Conservation (phyloP, 306 rosid species). For the Lathyrus aphaca region DNA sequence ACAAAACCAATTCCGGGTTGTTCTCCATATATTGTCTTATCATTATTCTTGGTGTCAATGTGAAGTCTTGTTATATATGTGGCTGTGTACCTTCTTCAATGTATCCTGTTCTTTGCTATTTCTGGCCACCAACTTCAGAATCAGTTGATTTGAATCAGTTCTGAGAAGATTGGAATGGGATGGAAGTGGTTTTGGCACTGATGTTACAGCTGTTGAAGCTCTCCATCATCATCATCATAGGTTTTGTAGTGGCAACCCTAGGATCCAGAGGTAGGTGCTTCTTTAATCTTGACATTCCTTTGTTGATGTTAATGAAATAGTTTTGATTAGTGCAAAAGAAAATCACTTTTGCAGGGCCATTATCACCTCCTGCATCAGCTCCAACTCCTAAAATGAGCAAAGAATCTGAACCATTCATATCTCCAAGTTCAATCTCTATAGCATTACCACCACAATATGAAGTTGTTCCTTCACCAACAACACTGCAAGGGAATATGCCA, state of each 20-base stretch:
- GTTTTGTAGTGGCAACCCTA: constrained; percentile 52
- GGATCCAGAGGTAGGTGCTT: constrained; percentile 61
- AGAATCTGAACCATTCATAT: constrained; percentile 43
- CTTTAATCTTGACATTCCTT: constrained; percentile 35
- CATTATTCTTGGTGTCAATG: constrained; percentile 52
- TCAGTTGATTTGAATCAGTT: constrained; percentile 36
- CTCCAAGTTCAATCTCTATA: constrained; percentile 54
- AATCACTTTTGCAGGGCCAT: neutral
- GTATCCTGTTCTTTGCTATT: constrained; percentile 49
- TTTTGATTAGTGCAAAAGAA: neutral
- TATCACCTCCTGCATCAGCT: constrained; percentile 43
- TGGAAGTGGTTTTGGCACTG: constrained; percentile 52
- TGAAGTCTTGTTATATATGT: constrained; percentile 40
- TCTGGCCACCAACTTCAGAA: constrained; percentile 50
- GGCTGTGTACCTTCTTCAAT: constrained; percentile 41
- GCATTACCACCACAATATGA: constrained; percentile 44
- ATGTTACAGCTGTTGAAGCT: constrained; percentile 58
- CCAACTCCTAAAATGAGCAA: constrained; percentile 44
- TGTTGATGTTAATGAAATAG: constrained; percentile 1
- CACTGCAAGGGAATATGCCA: constrained; percentile 45
- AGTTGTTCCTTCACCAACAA: constrained; percentile 53
- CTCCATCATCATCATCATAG: constrained; percentile 45
- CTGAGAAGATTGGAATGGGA: constrained; percentile 56
- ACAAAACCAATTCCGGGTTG: constrained; percentile 59
- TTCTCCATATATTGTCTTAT: constrained; percentile 39